Evolutionary conservation across 225 moss, liverwort and hornwort genomes (phyloP).

Genomic region (Rhytidiadelphus loreus): DNA sequence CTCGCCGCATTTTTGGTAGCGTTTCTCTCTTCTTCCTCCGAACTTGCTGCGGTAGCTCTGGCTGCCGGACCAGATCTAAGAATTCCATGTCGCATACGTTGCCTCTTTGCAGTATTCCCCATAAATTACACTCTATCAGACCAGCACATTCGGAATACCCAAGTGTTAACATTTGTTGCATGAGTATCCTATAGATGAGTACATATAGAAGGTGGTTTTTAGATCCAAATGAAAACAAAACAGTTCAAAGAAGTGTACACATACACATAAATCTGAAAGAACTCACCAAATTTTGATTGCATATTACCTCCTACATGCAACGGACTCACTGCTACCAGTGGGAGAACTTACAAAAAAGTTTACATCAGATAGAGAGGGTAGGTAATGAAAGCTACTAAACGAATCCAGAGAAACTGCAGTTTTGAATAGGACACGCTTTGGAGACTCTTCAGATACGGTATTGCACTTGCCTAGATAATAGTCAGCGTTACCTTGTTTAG

Average conservation of each 20-base stretch:
- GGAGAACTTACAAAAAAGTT: neutral
- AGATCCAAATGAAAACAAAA: neutral
- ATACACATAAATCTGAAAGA: accelerated
- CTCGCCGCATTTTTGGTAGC: no score
- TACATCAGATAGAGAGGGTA: neutral
- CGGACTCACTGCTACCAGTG: neutral
- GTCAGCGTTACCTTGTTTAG: no score
- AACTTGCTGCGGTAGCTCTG: accelerated
- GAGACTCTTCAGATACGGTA: no score
- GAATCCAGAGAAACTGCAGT: neutral
- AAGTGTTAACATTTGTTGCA: accelerated
- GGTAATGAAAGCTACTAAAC: neutral
- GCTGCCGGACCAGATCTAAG: accelerated
- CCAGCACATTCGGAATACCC: no score
- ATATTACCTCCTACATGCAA: neutral
- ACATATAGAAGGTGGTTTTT: no score
- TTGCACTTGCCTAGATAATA: no score
- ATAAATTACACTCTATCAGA: neutral
- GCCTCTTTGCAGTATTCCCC: neutral
- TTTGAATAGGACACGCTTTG: no score
- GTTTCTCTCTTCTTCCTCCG: neutral
- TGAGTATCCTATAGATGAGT: no score
- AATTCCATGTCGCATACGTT: neutral
- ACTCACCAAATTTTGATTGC: neutral
- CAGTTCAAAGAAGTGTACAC: neutral